These are phyloP conservation scores for Psilocybe cubensis DNA, from an alignment of 768 basidiomycete genomes.

Conservation along the genomic window DNA sequence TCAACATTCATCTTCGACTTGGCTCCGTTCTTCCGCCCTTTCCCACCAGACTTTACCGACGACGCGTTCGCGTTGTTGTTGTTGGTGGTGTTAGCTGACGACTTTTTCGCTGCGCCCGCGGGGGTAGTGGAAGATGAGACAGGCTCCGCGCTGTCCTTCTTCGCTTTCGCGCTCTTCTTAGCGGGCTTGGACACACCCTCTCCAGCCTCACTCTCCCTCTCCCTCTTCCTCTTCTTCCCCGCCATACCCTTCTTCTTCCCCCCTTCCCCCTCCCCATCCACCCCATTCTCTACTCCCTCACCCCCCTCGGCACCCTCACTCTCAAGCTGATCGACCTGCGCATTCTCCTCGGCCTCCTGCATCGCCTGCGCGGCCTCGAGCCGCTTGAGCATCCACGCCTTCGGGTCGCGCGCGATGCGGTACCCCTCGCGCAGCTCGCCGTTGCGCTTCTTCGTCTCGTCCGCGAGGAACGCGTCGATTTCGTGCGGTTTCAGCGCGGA, in stretches of 20 bases:
- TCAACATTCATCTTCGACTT: constrained; percentile 65
- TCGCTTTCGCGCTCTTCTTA: constrained; percentile 37
- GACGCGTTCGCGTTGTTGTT: too few relatives aligned
- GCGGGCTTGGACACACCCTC: constrained; percentile 34
- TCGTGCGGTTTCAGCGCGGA: constrained; percentile 76
- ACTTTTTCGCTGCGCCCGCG: constrained; percentile 26
- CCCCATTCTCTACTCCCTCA: constrained; percentile 30
- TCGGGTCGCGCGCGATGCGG: constrained; percentile 67
- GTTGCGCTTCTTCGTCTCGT: constrained; percentile 70
- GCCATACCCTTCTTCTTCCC: constrained; percentile 35
- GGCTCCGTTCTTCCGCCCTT: constrained; percentile 32
- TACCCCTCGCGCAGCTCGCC: constrained; percentile 80
- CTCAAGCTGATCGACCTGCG: constrained; percentile 68
- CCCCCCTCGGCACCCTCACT: constrained; percentile 51
- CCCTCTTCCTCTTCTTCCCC: constrained; percentile 47
- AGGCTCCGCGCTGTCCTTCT: constrained; percentile 43
- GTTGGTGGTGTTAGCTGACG: too few relatives aligned
- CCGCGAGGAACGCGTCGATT: constrained; percentile 82
- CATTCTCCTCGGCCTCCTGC: constrained; percentile 50
- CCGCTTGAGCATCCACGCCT: constrained; percentile 45
- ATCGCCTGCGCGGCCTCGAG: constrained; percentile 35
- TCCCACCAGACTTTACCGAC: too few relatives aligned
- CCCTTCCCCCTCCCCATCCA: constrained; percentile 5
- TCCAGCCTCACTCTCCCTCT: constrained; percentile 59
- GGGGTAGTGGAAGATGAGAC: constrained; percentile 20